These are phyloP conservation scores for Pyrenochaeta sp. DNA, from an alignment of 2,329 filamentous ascomycete species.

Conservation along the genomic window DNA sequence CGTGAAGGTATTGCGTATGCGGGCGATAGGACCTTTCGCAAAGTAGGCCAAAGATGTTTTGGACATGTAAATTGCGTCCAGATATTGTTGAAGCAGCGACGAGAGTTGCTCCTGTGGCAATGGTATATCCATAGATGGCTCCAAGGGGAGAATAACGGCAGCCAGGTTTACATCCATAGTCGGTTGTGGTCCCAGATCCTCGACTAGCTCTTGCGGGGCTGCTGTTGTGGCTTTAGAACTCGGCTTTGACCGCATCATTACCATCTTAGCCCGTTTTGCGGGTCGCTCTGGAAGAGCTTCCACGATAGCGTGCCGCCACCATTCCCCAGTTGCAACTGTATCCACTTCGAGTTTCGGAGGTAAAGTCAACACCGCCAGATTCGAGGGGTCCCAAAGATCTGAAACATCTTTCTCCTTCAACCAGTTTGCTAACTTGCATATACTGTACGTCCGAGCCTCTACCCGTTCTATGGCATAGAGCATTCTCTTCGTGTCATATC, in stretches of 20 bases:
- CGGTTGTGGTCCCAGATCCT: slow-evolving; percentile 1
- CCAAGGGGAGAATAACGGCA: slow-evolving; percentile 11
- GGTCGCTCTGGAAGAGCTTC: slow-evolving; percentile 23
- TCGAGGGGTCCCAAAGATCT: slow-evolving; percentile 35
- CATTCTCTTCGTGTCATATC: slow-evolving; percentile 64
- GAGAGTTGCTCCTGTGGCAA: slow-evolving; percentile 59
- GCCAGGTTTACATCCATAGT: background rate
- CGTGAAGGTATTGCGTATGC: slow-evolving; percentile 75
- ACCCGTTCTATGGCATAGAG: slow-evolving; percentile 83
- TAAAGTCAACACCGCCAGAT: slow-evolving; percentile 62
- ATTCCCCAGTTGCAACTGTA: slow-evolving; percentile 16
- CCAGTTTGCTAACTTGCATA: slow-evolving; percentile 75
- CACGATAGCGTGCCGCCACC: slow-evolving; percentile 46
- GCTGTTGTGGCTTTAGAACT: slow-evolving; percentile 9
- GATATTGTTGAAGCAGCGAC: slow-evolving; percentile 53
- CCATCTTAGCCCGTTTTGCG: slow-evolving; percentile 34
- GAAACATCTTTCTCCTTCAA: slow-evolving; percentile 66
- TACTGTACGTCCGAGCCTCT: slow-evolving; percentile 66
- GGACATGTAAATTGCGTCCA: slow-evolving; percentile 58
- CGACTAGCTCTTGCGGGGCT: background rate
- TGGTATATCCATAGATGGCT: slow-evolving; percentile 15
- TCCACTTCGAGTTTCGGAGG: slow-evolving; percentile 57
- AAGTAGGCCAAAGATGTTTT: slow-evolving; percentile 84
- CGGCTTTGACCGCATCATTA: slow-evolving; percentile 40
- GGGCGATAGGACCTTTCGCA: slow-evolving; percentile 80